A percentile compares a stretch with the other conserved stretches of the same genome.
Evolutionary conservation across 306 rosid species (phyloP).

Genomic region (Inga laurina): DNA sequence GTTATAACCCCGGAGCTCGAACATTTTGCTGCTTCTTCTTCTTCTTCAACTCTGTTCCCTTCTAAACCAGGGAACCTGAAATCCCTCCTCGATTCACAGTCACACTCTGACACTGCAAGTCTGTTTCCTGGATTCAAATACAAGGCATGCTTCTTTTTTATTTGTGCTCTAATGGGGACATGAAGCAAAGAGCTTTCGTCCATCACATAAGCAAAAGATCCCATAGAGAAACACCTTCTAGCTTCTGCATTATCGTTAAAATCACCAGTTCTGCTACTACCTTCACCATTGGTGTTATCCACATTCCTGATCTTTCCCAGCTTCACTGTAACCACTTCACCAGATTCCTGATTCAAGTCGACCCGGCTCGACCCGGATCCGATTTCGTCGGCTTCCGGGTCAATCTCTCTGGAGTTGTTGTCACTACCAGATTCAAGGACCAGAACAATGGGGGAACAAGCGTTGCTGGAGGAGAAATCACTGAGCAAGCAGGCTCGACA

Average conservation of each 20-base stretch:
- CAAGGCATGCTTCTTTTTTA: constrained; percentile 54
- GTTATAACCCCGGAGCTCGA: constrained; percentile 27
- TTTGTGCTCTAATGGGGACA: constrained; percentile 70
- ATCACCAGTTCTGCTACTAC: constrained; percentile 28
- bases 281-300: constrained; percentile 45
- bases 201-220: constrained; percentile 84
- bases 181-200: constrained; percentile 68
- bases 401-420: constrained; percentile 71
- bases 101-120: constrained; percentile 82
- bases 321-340: constrained; percentile 74
- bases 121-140: constrained; percentile 67
- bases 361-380: constrained; percentile 48
- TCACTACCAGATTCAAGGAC: constrained; percentile 93
- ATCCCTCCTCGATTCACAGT: constrained; percentile 76
- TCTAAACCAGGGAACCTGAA: constrained; percentile 60
- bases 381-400: constrained; percentile 39
- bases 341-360: constrained; percentile 26
- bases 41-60: constrained; percentile 11
- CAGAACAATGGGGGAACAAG: constrained; percentile 68
- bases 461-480: constrained; percentile 48
- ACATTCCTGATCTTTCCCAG: constrained; percentile 82
- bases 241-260: constrained; percentile 49
- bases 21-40: background rate
- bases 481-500: constrained; percentile 76
- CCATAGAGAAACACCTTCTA: constrained; percentile 97